Base-by-base conservation (phyloP, 1,284 basidiomycete genomes). In the Austroboletus niveus region DNA sequence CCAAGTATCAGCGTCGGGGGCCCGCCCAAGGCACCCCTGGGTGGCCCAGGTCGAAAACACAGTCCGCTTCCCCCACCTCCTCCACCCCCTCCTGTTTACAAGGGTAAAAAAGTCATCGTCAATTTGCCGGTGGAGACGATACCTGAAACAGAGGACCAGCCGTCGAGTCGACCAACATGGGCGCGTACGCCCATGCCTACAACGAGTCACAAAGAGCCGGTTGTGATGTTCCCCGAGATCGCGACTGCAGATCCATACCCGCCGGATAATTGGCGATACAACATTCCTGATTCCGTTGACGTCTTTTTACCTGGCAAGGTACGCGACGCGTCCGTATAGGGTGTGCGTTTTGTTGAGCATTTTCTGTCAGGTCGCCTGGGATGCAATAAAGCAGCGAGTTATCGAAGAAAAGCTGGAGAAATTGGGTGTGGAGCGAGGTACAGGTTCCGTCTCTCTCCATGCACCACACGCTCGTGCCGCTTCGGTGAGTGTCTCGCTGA, bases 261-360 rank as follows among this genome's bases (percentile, higher is more conserved):
- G 44, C 75, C 81, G 17, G 86, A 89, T 60, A 68, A 64, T 27
- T 81, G 75, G 76, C 75, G 82, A 55, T 60, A 64, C 39, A 64
- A 73, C 48, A 69, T 89, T 35, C 89, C 88, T 2, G 66, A 75
- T 54, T 80, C 81, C 2, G 75, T 92, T 41, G 88, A 89, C 59
- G 88, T 92, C 27, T 91, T 89, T 64, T 72, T 92, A 34, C 89
- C 89, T n/a, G 85, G 85, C 53, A 87, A 85, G 80, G 89, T 89
- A 51, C 48, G 52, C 29, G 22, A 51, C 42, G 30, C 52, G 49
- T 54, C 38, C 52, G 32, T 52, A 11, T 41, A 39, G 30, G 10
- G 51, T 44, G 34, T 27, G 40, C 29, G 32, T 46, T 49, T 49
- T 42, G 48, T 48, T 62, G 49, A 59, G 47, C 27, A 15, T 45